phyloP scores from a whole-genome alignment of 2,329 filamentous ascomycete species.

The Paramyrothecium roridum region DNA sequence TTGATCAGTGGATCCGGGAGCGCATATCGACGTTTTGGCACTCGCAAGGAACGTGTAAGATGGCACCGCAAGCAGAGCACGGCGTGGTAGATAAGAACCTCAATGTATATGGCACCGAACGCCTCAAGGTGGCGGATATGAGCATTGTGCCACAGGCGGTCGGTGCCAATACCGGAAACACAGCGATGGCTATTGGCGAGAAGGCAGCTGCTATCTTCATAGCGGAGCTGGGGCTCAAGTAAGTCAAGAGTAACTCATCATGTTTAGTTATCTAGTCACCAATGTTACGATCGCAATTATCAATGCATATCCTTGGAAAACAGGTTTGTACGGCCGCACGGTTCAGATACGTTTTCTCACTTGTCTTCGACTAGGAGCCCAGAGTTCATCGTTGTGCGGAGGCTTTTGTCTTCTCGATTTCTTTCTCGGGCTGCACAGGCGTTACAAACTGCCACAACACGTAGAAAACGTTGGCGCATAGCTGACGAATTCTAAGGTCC shows the following conservation, averaged over 20 bases:
- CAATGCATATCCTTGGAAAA: too few relatives aligned
- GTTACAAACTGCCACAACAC: too few relatives aligned
- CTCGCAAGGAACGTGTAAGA: slow-evolving; percentile 42
- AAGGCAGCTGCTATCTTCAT: slow-evolving; percentile 30
- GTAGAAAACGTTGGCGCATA: too few relatives aligned
- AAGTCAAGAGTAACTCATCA: background rate
- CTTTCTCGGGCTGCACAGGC: too few relatives aligned
- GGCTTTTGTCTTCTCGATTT: too few relatives aligned
- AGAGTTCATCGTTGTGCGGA: too few relatives aligned
- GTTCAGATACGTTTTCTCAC: too few relatives aligned
- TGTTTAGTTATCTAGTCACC: too few relatives aligned
- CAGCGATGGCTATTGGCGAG: slow-evolving; percentile 46
- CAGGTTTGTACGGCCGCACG: too few relatives aligned
- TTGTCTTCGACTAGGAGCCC: too few relatives aligned
- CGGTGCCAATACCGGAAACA: slow-evolving; percentile 45
- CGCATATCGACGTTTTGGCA: slow-evolving; percentile 43
- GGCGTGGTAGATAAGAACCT: slow-evolving; percentile 35
- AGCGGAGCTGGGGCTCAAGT: background rate
- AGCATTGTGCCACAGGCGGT: slow-evolving; percentile 36
- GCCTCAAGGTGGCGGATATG: slow-evolving; percentile 38
- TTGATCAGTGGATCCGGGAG: slow-evolving; percentile 42
- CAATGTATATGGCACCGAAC: slow-evolving; percentile 38
- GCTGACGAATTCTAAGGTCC: too few relatives aligned
- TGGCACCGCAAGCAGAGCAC: slow-evolving; percentile 34
- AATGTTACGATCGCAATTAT: too few relatives aligned